phyloP scores from a whole-genome alignment of 208 protist genomes.

The Angomonas ambiguus region DNA sequence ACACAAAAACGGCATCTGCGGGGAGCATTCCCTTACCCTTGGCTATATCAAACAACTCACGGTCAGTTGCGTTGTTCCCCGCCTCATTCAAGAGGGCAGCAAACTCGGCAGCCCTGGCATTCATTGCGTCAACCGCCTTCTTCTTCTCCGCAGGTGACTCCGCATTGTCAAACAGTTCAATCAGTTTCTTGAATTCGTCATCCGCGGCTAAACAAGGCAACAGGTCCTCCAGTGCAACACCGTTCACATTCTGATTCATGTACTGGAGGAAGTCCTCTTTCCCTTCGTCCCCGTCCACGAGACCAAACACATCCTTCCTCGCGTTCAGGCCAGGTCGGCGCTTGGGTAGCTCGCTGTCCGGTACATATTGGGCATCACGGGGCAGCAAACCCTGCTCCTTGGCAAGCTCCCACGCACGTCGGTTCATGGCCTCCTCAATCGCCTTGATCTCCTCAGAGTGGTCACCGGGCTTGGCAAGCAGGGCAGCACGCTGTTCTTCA shows the following conservation, averaged over 20 bases:
- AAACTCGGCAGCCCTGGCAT: background rate
- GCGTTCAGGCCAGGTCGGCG: background rate
- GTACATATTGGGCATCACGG: background rate
- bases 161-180: slow-evolving; percentile 56
- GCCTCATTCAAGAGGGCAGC: background rate
- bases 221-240: slow-evolving; percentile 54
- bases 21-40: slow-evolving; percentile 37
- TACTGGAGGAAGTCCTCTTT: slow-evolving; percentile 15
- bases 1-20: slow-evolving; percentile 38
- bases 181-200: slow-evolving; percentile 52
- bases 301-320: background rate
- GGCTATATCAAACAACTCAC: slow-evolving; percentile 9
- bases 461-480: slow-evolving; percentile 33
- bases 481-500: slow-evolving; percentile 47
- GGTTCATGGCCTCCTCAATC: slow-evolving; percentile 34
- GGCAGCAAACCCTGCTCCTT: slow-evolving; percentile 31
- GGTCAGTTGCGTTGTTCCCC: background rate
- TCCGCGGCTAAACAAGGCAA: slow-evolving; percentile 56
- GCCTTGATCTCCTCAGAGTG: slow-evolving; percentile 27
- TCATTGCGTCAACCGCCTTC: slow-evolving; percentile 32
- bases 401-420: slow-evolving; percentile 50
- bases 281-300: background rate
- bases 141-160: slow-evolving; percentile 42
- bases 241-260: slow-evolving; percentile 64
- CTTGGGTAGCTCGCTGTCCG: background rate